phyloP scores from a whole-genome alignment of 768 basidiomycete genomes.

The Suillus decipiens region DNA sequence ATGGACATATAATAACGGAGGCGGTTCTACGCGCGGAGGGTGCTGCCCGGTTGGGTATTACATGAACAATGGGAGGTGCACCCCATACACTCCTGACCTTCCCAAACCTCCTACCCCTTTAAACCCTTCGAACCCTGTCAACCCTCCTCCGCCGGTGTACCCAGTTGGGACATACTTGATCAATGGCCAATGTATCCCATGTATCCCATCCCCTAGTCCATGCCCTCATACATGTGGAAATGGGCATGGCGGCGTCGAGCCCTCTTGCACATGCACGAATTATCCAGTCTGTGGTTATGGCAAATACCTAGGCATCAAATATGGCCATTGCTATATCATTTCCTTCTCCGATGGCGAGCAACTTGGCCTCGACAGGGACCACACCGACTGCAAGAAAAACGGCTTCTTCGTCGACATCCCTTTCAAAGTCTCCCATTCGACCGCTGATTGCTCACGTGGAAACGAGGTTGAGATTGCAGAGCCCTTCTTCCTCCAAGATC shows the following conservation, averaged over 20 bases:
- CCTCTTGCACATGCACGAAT: background rate
- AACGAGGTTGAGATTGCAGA: background rate
- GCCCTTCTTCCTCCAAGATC: background rate
- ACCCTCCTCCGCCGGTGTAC: too few species aligned
- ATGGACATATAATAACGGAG: background rate
- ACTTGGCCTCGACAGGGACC: background rate
- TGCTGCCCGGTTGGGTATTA: background rate
- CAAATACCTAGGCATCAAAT: background rate
- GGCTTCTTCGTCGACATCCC: slow-evolving; percentile 1
- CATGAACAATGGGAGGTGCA: background rate
- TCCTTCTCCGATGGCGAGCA: background rate
- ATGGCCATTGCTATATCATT: background rate
- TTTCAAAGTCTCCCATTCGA: background rate
- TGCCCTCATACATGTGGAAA: background rate
- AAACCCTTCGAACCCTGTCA: too few species aligned
- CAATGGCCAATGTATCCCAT: background rate
- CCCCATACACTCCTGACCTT: background rate
- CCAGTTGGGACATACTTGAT: background rate
- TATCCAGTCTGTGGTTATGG: background rate
- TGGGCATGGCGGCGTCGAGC: background rate
- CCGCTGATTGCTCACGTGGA: background rate
- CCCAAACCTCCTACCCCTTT: too few species aligned
- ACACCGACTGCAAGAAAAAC: background rate
- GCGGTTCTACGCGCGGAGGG: background rate
- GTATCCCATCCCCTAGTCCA: background rate